phyloP scores from a whole-genome alignment of 179 eudicot species.

The Dionaea muscipula region DNA sequence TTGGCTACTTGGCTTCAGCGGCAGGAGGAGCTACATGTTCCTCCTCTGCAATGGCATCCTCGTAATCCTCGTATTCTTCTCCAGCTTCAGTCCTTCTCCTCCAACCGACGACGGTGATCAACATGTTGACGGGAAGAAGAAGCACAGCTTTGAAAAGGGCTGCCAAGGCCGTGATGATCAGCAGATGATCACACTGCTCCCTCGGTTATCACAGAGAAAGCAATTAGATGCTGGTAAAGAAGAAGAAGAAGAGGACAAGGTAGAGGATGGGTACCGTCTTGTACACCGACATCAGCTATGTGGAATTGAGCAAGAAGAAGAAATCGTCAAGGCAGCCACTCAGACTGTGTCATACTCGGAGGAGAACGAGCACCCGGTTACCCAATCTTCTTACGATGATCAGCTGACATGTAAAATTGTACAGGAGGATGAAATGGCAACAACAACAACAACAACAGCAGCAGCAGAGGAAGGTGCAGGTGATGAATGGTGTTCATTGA shows the following conservation, averaged over 20 bases:
- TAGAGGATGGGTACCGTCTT: conserved; percentile 1
- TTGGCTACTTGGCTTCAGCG: too few relatives aligned
- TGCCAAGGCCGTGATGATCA: conserved; percentile 4
- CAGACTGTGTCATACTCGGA: too few relatives aligned
- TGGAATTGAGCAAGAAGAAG: too few relatives aligned
- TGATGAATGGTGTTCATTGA: conserved; percentile 21
- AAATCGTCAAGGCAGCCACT: too few relatives aligned
- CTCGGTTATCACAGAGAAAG: conserved; percentile 3
- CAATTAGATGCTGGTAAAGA: conserved; percentile 4
- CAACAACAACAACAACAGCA: too few relatives aligned
- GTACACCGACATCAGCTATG: too few relatives aligned
- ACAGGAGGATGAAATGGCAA: neutral
- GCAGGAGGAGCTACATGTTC: conserved; percentile 29
- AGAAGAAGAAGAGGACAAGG: conserved; percentile 5
- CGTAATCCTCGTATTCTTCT: conserved; percentile 28
- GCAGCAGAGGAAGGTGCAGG: conserved; percentile 4
- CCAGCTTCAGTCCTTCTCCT: conserved; percentile 6
- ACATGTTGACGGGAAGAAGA: conserved; percentile 4
- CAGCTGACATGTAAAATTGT: neutral
- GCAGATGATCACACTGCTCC: neutral
- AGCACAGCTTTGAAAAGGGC: conserved; percentile 1
- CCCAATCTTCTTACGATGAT: neutral
- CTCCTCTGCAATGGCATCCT: conserved; percentile 46
- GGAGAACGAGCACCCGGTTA: too few relatives aligned
- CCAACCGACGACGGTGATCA: neutral